Evolutionary conservation across 495 filamentous ascomycete species (phyloP).

Genomic region (Penicillium odoratum): DNA sequence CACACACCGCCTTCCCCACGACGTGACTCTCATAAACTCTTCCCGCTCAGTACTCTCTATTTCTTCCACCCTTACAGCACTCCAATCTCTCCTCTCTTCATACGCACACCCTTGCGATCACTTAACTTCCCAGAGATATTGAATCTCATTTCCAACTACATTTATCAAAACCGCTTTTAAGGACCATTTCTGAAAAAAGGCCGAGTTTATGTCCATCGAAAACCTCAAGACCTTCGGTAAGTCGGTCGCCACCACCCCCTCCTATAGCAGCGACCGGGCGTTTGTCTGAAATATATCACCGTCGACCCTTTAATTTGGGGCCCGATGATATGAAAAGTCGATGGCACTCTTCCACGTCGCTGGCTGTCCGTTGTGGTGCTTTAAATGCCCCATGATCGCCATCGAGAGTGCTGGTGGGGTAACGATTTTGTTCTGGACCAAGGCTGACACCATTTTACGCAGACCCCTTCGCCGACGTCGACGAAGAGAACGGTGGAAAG

Average conservation of each 20-base stretch:
- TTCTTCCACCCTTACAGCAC: conserved; percentile 27
- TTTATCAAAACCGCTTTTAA: conserved; percentile 45
- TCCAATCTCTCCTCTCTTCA: conserved; percentile 21
- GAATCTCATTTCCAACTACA: conserved; percentile 35
- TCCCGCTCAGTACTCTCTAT: conserved; percentile 32
- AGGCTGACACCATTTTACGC: conserved; percentile 40
- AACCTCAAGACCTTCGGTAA: conserved; percentile 99
- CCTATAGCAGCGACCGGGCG: conserved; percentile 15
- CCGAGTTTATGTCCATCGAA: conserved; percentile 99
- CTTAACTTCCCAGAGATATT: conserved; percentile 37
- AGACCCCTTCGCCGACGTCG: conserved; percentile 99
- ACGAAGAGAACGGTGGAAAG: conserved; percentile 98
- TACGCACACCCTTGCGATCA: conserved; percentile 23
- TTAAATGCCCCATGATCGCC: background rate
- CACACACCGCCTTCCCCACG: conserved; percentile 44
- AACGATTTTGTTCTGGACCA: conserved; percentile 30
- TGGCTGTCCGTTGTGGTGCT: background rate
- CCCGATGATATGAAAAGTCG: background rate
- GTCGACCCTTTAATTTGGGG: background rate
- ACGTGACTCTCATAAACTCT: conserved; percentile 44
- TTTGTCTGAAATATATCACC: conserved; percentile 13
- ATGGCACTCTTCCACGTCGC: background rate
- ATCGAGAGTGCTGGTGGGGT: conserved; percentile 34
- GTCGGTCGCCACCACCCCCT: conserved; percentile 45
- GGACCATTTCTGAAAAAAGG: conserved; percentile 45